Evolutionary conservation across 2,329 filamentous ascomycete genomes (phyloP).

Genomic region (Lomentospora prolificans): DNA sequence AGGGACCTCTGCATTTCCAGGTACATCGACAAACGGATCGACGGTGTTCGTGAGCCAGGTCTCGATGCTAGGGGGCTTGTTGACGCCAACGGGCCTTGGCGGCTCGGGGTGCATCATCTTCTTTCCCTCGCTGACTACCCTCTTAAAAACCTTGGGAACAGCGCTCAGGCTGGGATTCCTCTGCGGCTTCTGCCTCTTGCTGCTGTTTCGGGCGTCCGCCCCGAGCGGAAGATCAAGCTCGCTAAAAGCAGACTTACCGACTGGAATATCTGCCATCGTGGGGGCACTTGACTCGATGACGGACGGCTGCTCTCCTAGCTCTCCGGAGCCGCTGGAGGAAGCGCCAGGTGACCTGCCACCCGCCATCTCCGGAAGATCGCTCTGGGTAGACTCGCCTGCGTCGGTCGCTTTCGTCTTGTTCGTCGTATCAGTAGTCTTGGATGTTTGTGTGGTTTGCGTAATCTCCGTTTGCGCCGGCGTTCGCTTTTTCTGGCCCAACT

Average conservation of each 20-base stretch:
- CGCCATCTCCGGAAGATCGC: neutral
- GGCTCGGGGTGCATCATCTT: slow-evolving; percentile 55
- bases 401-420: slow-evolving; percentile 1
- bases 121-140: slow-evolving; percentile 53
- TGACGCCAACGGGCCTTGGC: slow-evolving; percentile 32
- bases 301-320: neutral
- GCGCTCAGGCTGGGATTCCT: slow-evolving; percentile 45
- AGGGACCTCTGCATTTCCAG: neutral
- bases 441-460: neutral
- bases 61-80: slow-evolving; percentile 55
- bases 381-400: neutral
- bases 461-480: slow-evolving; percentile 2
- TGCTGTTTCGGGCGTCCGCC: slow-evolving; percentile 31
- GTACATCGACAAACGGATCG: slow-evolving; percentile 48
- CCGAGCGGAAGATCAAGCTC: slow-evolving; percentile 47
- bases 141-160: slow-evolving; percentile 53
- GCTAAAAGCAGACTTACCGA: slow-evolving; percentile 58
- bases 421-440: slow-evolving; percentile 1
- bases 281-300: neutral
- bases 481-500: neutral
- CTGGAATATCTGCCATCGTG: slow-evolving; percentile 50
- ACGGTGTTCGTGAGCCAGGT: slow-evolving; percentile 55
- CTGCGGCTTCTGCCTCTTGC: slow-evolving; percentile 35
- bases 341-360: slow-evolving; percentile 2
- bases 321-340: neutral